Evolutionary conservation across 2,329 filamentous ascomycete species (phyloP), one percentile per base, ranked within the genome.

Genomic region (Claviceps arundinis): DNA sequence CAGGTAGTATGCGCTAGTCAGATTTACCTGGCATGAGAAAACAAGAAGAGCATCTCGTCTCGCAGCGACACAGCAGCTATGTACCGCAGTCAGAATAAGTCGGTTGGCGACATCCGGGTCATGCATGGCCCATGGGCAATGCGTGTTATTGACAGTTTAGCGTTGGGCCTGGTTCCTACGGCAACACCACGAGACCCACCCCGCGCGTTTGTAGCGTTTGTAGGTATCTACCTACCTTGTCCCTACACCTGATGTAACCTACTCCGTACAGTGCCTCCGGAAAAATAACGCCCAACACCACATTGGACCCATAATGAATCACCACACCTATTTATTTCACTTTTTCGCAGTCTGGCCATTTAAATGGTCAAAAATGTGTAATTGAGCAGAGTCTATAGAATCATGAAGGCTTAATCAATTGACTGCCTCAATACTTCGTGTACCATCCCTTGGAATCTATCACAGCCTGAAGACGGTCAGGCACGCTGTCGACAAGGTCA

Each of bases 21-120:
- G 49, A 48, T 24, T 50, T 37, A 47, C 50, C 19, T 54, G 46
- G 48, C 48, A 51, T 50, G 47, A 56, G 55, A 24, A 8, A 5
- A 4, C 24, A 48, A 24, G 24, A 48, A 3, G 37, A 40, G 58
- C 62, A 65, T 65, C 55, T 56, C 57, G 57, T 53, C 54, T 53
- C 56, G 54, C 55, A 59, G 56, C 55, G 52, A 51, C 50, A 48
- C 37, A 49, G 43, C 37, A 53, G 47, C 43, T 53, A 45, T 52
- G 45, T 26, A 26, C 24, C 24, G 24, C 24, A 26, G 48, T 55
- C 37, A 26, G 1, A 19, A 13, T 16, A 34, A 37, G 11, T 6
- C 16, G 30, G 44, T 46, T 11, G 44, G 13, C 2, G 44, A 14
- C 24, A 24, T 6, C 24, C 5, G 24, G 24, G 24, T 24, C 24